These are phyloP conservation scores for Symmetrospora coprosmae DNA, from an alignment of 768 basidiomycete species.

Conservation along the genomic window DNA sequence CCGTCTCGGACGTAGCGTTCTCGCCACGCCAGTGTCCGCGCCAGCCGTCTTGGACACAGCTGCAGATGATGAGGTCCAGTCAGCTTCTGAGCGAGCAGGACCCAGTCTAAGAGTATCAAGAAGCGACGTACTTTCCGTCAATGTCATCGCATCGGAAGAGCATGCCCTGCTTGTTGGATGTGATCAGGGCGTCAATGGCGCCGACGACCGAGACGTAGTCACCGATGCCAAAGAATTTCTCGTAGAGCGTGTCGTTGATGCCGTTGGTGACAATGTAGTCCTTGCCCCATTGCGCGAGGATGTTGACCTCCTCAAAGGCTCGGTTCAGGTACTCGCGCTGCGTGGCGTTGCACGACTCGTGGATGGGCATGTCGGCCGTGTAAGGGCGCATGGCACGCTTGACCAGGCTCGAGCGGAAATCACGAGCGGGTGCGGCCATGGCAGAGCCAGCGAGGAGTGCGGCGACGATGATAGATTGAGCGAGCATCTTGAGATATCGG, in stretches of 20 bases:
- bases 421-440: background rate
- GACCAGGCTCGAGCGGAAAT: background rate
- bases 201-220: slow-evolving; percentile 30
- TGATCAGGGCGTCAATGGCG: slow-evolving; percentile 32
- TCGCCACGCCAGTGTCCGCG: slow-evolving; percentile 36
- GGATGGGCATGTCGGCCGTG: background rate
- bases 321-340: background rate
- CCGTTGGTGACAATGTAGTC: slow-evolving; percentile 32
- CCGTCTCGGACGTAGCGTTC: slow-evolving; percentile 36
- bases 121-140: slow-evolving; percentile 31
- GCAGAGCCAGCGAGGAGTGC: background rate
- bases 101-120: no score
- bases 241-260: slow-evolving; percentile 32
- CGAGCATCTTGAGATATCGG: no score
- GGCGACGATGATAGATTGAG: no score
- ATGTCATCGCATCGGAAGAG: slow-evolving; percentile 35
- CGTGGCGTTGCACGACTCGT: slow-evolving; percentile 1
- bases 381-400: background rate
- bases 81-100: background rate
- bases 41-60: slow-evolving; percentile 34
- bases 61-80: background rate
- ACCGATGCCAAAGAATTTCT: slow-evolving; percentile 34
- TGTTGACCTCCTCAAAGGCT: background rate
- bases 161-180: slow-evolving; percentile 34
- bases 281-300: background rate